Evolutionary conservation across 2,329 filamentous ascomycete species (phyloP), one percentile per base, ranked within the genome.

Genomic region (Macrophomina pseudophaseolina): DNA sequence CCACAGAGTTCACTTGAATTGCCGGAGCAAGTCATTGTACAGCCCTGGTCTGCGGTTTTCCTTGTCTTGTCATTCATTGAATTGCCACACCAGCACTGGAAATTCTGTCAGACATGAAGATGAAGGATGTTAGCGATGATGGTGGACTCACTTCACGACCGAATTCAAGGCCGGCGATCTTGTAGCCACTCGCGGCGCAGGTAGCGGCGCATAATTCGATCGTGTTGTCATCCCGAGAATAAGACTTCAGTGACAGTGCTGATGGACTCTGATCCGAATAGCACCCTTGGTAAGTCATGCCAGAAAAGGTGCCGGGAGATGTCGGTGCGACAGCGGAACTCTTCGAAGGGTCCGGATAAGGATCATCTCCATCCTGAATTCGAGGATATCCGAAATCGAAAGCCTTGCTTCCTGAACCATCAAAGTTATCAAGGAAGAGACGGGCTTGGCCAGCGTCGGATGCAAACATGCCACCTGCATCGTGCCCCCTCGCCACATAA

Each of bases 341-440:
- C n/a, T 52, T 58, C 12, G 66, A 65, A 11, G 76, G 76, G 38
- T 79, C 71, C 1, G 77, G 77, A 66, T 67, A 76, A 1, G 75
- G 75, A 44, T 75, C 72, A 59, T 79, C 77, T 28, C 74, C 73
- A 32, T 66, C 49, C 60, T 75, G 72, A 38, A 72, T 70, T 49
- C 77, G 72, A 42, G 77, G 77, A 66, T 77, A 79, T 12, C 76
- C 76, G 64, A 76, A 76, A 65, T 79, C 77, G 64, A 74, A 77
- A 14, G 75, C 71, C 30, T 71, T 72, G 28, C 68, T 72, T 46
- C 74, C 73, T 40, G 73, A 71, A 38, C 77, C 76, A 65, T 75
- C 74, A 67, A 78, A 79, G 70, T 79, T 79, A 70, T 79, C 77
- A 5, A 71, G 68, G 72, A 79, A 79, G 12, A 79, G 70, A 48